Evolutionary conservation across 768 basidiomycete genomes (phyloP).

Genomic region (Boletales sp.): DNA sequence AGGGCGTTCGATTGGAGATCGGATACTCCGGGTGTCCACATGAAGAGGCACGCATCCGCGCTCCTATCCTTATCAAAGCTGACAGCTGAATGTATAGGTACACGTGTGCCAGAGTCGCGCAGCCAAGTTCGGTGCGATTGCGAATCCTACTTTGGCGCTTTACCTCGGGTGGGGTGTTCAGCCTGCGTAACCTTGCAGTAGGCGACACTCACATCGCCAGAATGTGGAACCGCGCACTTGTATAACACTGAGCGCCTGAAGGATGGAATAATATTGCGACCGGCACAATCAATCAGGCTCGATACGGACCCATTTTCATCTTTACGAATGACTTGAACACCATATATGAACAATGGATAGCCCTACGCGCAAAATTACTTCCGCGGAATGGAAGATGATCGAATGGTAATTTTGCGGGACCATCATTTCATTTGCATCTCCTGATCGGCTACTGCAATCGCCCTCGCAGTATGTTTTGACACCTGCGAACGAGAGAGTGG

Average conservation of each 20-base stretch:
- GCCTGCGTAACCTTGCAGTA: neutral
- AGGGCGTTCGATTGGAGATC: neutral
- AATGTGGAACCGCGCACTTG: neutral
- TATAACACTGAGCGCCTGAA: too few relatives aligned
- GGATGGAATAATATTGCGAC: too few relatives aligned
- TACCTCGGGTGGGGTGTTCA: neutral
- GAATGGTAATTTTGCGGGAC: constrained; percentile 10
- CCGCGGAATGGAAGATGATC: constrained; percentile 23
- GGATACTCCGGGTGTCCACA: neutral
- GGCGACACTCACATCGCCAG: neutral
- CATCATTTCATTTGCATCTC: constrained; percentile 11
- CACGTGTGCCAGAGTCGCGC: too few relatives aligned
- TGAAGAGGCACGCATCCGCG: constrained; percentile 1
- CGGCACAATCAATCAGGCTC: constrained; percentile 5
- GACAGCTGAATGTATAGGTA: neutral
- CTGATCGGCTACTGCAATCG: constrained; percentile 3
- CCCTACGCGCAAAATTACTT: neutral
- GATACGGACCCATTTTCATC: constrained; percentile 3
- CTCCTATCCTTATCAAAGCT: neutral
- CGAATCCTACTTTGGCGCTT: too few relatives aligned
- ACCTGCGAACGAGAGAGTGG: constrained; percentile 13
- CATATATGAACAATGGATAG: constrained; percentile 1
- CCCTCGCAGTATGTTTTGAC: constrained; percentile 1
- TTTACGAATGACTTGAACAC: neutral
- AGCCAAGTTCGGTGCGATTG: too few relatives aligned